phyloP scores from a whole-genome alignment of 148 eudicot genomes.

The Oxyria digyna region DNA sequence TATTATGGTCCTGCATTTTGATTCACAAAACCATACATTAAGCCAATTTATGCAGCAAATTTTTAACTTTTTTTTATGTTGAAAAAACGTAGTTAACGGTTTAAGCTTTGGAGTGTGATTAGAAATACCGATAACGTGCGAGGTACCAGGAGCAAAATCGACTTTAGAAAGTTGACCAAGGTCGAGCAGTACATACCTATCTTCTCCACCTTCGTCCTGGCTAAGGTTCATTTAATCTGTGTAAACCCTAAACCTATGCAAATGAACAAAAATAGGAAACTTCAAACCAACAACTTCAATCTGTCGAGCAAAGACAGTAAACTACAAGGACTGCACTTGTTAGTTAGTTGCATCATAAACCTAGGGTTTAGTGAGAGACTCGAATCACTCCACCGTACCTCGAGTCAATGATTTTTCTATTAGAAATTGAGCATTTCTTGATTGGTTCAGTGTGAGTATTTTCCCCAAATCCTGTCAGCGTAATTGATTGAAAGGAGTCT shows the following conservation, averaged over 20 bases:
- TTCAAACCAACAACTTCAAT: no score
- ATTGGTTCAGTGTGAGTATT: no score
- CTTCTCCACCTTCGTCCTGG: constrained; percentile 36
- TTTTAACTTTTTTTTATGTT: no score
- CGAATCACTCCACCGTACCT: no score
- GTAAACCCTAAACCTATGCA: constrained; percentile 20
- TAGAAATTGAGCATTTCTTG: no score
- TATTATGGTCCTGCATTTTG: constrained; percentile 73
- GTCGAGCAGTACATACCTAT: constrained; percentile 54
- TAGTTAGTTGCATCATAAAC: neutral
- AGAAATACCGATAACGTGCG: constrained; percentile 53
- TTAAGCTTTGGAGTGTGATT: neutral
- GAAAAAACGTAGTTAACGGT: no score
- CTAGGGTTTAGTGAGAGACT: neutral
- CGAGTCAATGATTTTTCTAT: no score
- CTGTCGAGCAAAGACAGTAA: no score
- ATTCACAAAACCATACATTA: neutral
- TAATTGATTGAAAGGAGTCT: no score
- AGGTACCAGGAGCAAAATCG: constrained; percentile 49
- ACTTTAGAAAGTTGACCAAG: constrained; percentile 37
- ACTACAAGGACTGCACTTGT: no score
- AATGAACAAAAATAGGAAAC: constrained; percentile 2
- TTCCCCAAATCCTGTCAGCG: no score
- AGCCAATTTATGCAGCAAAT: neutral
- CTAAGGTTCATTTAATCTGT: neutral